These are phyloP conservation scores for Wickerhamomyces rabaulensis DNA, from an alignment of 805 yeast genomes.

Conservation along the genomic window DNA sequence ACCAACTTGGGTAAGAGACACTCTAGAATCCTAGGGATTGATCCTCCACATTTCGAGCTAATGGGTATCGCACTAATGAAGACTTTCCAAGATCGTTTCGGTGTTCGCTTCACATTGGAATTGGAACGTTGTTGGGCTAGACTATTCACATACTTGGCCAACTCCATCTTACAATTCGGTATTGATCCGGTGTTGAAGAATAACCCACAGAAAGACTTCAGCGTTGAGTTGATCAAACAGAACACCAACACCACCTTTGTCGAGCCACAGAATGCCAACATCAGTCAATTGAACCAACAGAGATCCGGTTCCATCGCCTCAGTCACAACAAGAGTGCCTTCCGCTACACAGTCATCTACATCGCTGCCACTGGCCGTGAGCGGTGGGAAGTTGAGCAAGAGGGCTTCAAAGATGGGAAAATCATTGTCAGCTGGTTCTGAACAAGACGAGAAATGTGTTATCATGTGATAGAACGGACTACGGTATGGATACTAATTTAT, in stretches of 20 bases:
- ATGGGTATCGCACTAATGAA: slow-evolving; percentile 71
- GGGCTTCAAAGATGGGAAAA: not conserved
- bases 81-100: slow-evolving; percentile 63
- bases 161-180: slow-evolving; percentile 52
- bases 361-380: not conserved
- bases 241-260: not conserved
- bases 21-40: slow-evolving; percentile 68
- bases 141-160: slow-evolving; percentile 62
- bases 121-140: slow-evolving; percentile 69
- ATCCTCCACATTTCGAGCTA: slow-evolving; percentile 57
- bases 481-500: not conserved
- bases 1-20: slow-evolving; percentile 68
- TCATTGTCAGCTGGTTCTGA: not conserved
- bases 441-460: slow-evolving; percentile 11
- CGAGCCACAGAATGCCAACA: not conserved
- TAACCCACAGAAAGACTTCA: slow-evolving; percentile 20
- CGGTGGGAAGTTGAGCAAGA: not conserved
- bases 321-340: not conserved
- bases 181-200: slow-evolving; percentile 33
- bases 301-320: slow-evolving; percentile 1
- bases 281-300: slow-evolving; percentile 2
- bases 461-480: slow-evolving; percentile 5
- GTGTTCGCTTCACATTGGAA: slow-evolving; percentile 46
- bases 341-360: not conserved
- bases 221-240: slow-evolving; percentile 2